Conservation (phyloP, 2,329 filamentous ascomycete genomes). For the Chrysosphaeria jannelii region DNA sequence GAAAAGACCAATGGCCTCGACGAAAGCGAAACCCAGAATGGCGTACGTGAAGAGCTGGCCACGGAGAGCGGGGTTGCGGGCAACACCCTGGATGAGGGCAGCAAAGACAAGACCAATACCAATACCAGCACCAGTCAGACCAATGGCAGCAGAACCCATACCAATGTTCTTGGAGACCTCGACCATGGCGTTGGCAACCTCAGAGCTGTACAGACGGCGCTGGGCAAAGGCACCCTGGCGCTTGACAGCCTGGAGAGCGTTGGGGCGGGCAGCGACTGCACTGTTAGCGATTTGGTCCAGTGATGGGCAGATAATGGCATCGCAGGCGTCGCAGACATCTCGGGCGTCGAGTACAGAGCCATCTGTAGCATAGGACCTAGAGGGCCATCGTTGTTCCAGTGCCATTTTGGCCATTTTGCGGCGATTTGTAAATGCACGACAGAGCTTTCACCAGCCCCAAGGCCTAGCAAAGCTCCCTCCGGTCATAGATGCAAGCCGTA, state of each 20-base stretch:
- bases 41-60: constrained; percentile 59
- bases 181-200: constrained; percentile 68
- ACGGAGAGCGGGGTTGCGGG: constrained; percentile 81
- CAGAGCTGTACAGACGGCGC: constrained; percentile 57
- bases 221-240: constrained; percentile 30
- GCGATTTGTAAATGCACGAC: constrained; percentile 1
- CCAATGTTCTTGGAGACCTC: constrained; percentile 76
- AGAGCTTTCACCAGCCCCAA: too few relatives aligned
- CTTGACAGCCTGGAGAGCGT: constrained; percentile 45
- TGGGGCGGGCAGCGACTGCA: constrained; percentile 22
- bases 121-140: constrained; percentile 78
- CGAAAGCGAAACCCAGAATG: constrained; percentile 32
- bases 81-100: constrained; percentile 63
- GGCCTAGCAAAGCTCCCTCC: too few relatives aligned
- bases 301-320: not conserved
- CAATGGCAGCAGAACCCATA: constrained; percentile 72
- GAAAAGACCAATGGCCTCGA: constrained; percentile 29
- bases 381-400: not conserved
- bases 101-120: constrained; percentile 90
- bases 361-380: too few relatives aligned
- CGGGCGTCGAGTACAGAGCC: too few relatives aligned
- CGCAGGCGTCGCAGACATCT: too few relatives aligned
- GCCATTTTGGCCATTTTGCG: not conserved
- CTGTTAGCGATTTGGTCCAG: not conserved
- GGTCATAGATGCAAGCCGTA: too few relatives aligned